Evolutionary conservation across 495 filamentous ascomycete species (phyloP), one percentile per base, ranked within the genome.

Genomic region (Aspergillus asperescens): DNA sequence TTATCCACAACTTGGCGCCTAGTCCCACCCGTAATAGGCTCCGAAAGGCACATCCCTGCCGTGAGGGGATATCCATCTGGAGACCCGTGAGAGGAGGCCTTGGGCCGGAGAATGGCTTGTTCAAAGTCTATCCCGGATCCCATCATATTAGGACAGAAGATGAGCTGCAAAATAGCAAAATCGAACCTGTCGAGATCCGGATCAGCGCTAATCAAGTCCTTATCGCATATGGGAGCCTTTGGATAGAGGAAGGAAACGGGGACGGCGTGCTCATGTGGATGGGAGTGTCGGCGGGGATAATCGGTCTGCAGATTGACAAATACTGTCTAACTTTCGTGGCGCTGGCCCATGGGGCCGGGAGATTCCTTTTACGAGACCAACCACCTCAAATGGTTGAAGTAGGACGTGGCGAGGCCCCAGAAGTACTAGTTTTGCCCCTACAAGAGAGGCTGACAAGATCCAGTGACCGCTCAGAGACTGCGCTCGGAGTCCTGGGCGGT

Each of bases 221-320:
- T 12, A 16, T 32, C 27, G 20, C 43, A 12, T 19, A 19, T 8
- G 43, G 27, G 7, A 25, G 43, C 3, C 43, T 47, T 19, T 47
- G 43, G 43, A 20, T 47, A 0, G 24, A 47, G 25, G 23, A 7
- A 19, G 8, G 25, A 19, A 31, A 9, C 18, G 43, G 43, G 5
- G 15, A n/a, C 16, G 43, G 43, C 4, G 9, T 47, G n/a, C 16
- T 47, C 5, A 47, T 47, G 43, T 47, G 43, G 43, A 47, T 47
- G 43, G 43, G 43, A 19, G 13, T 47, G 2, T 47, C 43, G 13
- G n/a, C 27, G 20, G 27, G 29, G 27, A 31, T 31, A 2, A 31
- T 34, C 19, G 27, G 27, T 10, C 27, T 31, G 16, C 23, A 28
- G 25, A 29, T 46, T 15, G 43, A 46, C 15, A n/a, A n/a, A n/a